phyloP scores from a whole-genome alignment of 2,329 filamentous ascomycete genomes.

The Penicillium oxalicum region DNA sequence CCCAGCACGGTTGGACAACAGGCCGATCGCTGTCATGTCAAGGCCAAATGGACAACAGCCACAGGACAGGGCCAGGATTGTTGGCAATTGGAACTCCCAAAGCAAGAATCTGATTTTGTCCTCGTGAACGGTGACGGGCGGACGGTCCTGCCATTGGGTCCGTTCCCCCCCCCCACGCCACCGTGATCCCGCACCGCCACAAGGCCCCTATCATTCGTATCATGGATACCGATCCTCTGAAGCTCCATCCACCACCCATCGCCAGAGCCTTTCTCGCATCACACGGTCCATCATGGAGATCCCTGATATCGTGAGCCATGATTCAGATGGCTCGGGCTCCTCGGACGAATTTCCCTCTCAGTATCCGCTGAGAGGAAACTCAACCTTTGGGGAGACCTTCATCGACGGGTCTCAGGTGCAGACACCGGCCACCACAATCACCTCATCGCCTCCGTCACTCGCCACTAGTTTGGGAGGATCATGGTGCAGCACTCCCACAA shows the following conservation, averaged over 20 bases:
- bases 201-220: conserved; percentile 21
- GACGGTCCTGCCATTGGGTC: conserved; percentile 6
- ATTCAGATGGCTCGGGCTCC: conserved; percentile 39
- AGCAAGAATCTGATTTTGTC: not conserved
- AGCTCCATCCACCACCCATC: conserved; percentile 2
- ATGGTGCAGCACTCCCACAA: conserved; percentile 32
- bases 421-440: conserved; percentile 28
- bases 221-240: not conserved
- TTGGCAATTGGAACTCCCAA: conserved; percentile 1
- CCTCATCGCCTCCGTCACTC: conserved; percentile 29
- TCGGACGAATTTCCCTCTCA: conserved; percentile 37
- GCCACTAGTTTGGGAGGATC: conserved; percentile 23
- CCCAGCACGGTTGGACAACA: too few relatives aligned
- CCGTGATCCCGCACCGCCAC: conserved; percentile 21
- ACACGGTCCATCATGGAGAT: conserved; percentile 37
- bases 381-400: conserved; percentile 28
- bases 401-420: conserved; percentile 27
- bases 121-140: not conserved
- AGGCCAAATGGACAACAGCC: not conserved
- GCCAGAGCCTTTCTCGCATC: conserved; percentile 10
- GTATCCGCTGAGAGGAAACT: conserved; percentile 27
- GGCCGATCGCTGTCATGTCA: too few relatives aligned
- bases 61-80: conserved; percentile 2
- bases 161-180: conserved; percentile 15
- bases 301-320: conserved; percentile 35